Conservation (phyloP, 257 asterid species). For the Oldenlandia corymbosa region DNA sequence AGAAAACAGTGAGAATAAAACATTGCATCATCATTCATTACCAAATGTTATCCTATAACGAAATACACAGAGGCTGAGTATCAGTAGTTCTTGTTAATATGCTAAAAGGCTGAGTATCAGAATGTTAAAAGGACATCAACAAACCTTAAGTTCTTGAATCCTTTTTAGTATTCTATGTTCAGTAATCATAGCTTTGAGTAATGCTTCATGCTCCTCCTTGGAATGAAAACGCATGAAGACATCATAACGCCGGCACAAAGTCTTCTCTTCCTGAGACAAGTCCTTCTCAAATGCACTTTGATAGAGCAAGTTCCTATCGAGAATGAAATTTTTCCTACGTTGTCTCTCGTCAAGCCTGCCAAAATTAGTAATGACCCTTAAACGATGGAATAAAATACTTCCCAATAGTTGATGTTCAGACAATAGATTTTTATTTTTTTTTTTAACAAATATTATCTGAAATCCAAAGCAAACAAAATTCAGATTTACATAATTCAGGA, state of each 20-base stretch:
- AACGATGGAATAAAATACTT: too few relatives aligned
- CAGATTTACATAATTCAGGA: not conserved
- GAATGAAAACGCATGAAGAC: constrained; percentile 73
- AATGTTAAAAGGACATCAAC: not conserved
- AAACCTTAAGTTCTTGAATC: constrained; percentile 68
- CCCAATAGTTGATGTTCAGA: not conserved
- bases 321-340: constrained; percentile 71
- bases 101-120: too few relatives aligned
- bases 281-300: constrained; percentile 49
- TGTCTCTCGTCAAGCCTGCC: constrained; percentile 84
- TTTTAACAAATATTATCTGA: not conserved
- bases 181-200: constrained; percentile 43
- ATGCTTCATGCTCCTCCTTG: constrained; percentile 64
- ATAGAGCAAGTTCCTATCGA: constrained; percentile 61
- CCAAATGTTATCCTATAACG: not conserved
- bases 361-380: constrained; percentile 12
- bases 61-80: not conserved
- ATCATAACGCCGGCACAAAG: constrained; percentile 53
- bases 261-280: constrained; percentile 60
- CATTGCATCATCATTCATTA: not conserved
- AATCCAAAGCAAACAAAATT: not conserved
- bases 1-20: not conserved
- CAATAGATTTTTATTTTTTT: not conserved
- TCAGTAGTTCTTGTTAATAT: too few relatives aligned
- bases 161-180: constrained; percentile 58